Conservation (phyloP, 2,329 filamentous ascomycete genomes). For the Penicillium paneum region DNA sequence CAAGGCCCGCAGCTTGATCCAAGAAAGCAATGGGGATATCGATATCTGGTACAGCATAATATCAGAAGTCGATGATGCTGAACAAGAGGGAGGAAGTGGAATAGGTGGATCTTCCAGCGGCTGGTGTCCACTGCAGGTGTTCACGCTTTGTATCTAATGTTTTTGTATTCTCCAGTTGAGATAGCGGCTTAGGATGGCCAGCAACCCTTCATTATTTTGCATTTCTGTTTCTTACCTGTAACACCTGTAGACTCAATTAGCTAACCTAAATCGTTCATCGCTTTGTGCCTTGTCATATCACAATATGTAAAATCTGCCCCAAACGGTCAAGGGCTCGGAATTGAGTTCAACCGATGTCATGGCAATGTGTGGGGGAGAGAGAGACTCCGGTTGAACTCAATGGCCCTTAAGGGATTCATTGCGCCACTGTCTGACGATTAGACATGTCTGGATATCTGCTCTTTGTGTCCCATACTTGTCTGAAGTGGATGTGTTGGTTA, state of each 20-base stretch:
- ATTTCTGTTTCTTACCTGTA: background rate
- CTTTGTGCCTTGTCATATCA: background rate
- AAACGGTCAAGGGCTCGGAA: background rate
- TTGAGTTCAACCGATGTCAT: constrained; percentile 6
- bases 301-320: background rate
- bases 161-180: background rate
- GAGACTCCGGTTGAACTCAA: background rate
- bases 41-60: background rate
- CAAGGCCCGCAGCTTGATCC: constrained; percentile 11
- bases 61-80: constrained; percentile 10
- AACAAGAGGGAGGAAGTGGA: background rate
- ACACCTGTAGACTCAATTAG: background rate
- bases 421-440: constrained; percentile 1
- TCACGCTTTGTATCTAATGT: background rate
- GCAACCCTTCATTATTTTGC: background rate
- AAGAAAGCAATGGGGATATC: background rate
- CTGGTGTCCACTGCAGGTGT: background rate
- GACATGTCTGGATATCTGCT: background rate
- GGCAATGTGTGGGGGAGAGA: background rate
- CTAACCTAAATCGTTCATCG: too few species aligned
- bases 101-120: background rate
- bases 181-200: too few species aligned
- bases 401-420: background rate
- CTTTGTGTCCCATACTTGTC: background rate
- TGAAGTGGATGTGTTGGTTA: background rate